Evolutionary conservation across 169 alveolate species (phyloP).

Genomic region (Cryptosporidium viatorum): DNA sequence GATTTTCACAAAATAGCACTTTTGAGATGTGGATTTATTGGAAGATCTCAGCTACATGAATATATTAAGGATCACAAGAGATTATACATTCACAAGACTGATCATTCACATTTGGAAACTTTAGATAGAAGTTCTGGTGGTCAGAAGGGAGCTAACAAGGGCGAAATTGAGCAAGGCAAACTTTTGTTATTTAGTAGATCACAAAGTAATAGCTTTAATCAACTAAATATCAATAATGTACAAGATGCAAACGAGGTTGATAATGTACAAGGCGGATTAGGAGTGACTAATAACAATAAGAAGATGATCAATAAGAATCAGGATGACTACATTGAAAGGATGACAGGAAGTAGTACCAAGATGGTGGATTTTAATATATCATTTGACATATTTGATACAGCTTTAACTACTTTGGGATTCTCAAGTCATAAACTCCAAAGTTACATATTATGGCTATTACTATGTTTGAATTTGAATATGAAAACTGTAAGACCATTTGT

Average conservation of each 20-base stretch:
- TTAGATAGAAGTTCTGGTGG: background rate
- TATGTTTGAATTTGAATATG: slow-evolving; percentile 35
- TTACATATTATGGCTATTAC: slow-evolving; percentile 28
- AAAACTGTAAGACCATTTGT: slow-evolving; percentile 13
- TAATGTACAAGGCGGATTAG: background rate
- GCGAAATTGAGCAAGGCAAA: slow-evolving; percentile 1
- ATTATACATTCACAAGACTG: slow-evolving; percentile 1
- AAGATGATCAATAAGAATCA: background rate
- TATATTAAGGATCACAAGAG: slow-evolving; percentile 36
- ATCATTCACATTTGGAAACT: background rate
- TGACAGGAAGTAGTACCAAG: slow-evolving; percentile 6
- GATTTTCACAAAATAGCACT: slow-evolving; percentile 35
- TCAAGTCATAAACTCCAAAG: slow-evolving; percentile 52
- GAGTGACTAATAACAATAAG: background rate
- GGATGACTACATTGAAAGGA: background rate
- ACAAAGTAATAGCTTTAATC: background rate
- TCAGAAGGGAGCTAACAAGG: background rate
- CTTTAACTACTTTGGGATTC: slow-evolving; percentile 51
- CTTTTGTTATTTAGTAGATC: background rate
- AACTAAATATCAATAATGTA: background rate
- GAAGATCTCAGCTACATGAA: slow-evolving; percentile 61
- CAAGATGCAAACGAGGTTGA: background rate
- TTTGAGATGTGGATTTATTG: slow-evolving; percentile 44
- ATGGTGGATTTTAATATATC: slow-evolving; percentile 16
- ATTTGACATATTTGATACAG: slow-evolving; percentile 47